Evolutionary conservation across 164 flowering plant genomes (phyloP).

Genomic region (Houttuynia cordata): DNA sequence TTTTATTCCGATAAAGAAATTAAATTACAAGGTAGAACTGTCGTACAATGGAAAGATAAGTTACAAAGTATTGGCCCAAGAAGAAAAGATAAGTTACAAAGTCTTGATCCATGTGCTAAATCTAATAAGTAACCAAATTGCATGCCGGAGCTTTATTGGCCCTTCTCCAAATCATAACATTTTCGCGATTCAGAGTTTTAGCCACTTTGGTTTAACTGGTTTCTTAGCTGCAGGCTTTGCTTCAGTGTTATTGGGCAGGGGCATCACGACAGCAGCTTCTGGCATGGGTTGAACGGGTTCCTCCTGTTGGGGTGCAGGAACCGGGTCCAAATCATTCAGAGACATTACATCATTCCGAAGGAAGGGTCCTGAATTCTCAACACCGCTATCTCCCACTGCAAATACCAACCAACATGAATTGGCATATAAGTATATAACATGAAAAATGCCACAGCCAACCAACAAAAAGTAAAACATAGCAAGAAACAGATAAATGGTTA

Average conservation of each 20-base stretch:
- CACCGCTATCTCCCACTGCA: constrained; percentile 37
- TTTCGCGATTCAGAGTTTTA: constrained; percentile 3
- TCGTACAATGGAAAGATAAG: too few relatives aligned
- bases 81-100: too few relatives aligned
- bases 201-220: constrained; percentile 10
- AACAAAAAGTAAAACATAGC: neutral
- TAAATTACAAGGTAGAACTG: too few relatives aligned
- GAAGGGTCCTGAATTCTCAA: constrained; percentile 33
- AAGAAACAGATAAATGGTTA: constrained; percentile 8
- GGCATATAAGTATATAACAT: neutral
- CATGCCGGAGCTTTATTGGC: too few relatives aligned
- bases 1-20: too few relatives aligned
- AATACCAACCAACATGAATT: neutral
- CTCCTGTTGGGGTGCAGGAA: constrained; percentile 1
- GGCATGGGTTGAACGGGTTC: constrained; percentile 6
- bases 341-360: constrained; percentile 63
- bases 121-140: too few relatives aligned
- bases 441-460: neutral
- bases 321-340: constrained; percentile 15
- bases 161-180: too few relatives aligned
- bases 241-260: constrained; percentile 1
- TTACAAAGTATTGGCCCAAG: too few relatives aligned
- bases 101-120: too few relatives aligned
- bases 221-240: constrained; percentile 7
- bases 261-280: constrained; percentile 6